Conservation (phyloP, 2,329 filamentous ascomycete species). For the Fusarium pseudonygamai region DNA sequence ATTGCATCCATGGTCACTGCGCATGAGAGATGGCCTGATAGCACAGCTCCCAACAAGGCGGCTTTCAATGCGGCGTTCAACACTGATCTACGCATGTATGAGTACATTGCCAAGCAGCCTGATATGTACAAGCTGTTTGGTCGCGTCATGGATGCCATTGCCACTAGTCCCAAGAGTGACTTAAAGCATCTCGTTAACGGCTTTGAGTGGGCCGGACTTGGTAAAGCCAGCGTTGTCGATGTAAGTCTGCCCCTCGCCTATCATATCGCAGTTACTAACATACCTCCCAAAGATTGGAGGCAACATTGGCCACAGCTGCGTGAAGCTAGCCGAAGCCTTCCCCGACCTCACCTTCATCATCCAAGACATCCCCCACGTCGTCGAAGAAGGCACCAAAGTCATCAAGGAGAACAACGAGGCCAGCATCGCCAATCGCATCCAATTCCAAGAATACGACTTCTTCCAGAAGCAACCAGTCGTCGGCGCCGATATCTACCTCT, state of each 20-base stretch:
- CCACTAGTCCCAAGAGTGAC: neutral
- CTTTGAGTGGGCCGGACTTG: neutral
- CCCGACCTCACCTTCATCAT: neutral
- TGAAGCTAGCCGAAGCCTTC: neutral
- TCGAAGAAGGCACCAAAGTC: neutral
- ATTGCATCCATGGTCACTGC: neutral
- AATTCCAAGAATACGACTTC: conserved; percentile 1
- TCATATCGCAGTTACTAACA: accelerated
- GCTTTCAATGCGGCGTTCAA: neutral
- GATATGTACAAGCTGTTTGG: neutral
- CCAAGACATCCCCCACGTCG: neutral
- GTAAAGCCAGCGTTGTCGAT: neutral
- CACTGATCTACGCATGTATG: neutral
- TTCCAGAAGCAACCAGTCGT: neutral
- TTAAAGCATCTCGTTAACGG: neutral
- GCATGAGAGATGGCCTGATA: neutral
- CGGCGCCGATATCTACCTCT: neutral
- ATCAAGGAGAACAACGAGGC: neutral
- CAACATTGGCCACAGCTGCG: neutral
- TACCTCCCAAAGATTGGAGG: neutral
- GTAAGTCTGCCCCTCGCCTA: accelerated
- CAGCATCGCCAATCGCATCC: neutral
- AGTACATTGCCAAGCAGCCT: neutral
- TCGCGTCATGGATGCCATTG: neutral
- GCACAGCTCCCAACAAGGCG: neutral